Percentiles rank a stretch among this genome's conserved stretches.
phyloP scores from a whole-genome alignment of 345 rosid genomes.

The Citrus mangshanensis region DNA sequence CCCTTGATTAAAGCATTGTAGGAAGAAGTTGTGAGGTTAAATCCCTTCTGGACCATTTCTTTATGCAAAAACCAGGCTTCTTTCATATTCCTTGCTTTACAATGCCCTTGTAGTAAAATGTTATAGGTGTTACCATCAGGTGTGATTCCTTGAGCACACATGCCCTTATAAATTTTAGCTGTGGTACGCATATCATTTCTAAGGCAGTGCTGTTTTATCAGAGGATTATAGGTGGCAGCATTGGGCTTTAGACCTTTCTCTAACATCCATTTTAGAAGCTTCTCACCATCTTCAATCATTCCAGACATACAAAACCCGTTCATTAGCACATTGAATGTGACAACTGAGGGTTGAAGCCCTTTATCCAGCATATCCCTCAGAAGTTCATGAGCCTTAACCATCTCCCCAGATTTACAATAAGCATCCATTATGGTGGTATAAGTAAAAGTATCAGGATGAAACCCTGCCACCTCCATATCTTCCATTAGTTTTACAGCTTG shows the following conservation, averaged over 20 bases:
- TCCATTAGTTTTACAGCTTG: conserved; percentile 71
- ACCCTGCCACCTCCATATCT: conserved; percentile 62
- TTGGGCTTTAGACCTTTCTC: conserved; percentile 75
- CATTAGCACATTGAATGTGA: conserved; percentile 88
- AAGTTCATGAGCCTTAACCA: conserved; percentile 61
- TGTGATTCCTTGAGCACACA: conserved; percentile 58
- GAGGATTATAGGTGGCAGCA: conserved; percentile 72
- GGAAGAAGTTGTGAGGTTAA: conserved; percentile 46
- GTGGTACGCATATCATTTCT: conserved; percentile 52
- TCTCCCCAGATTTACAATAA: conserved; percentile 69
- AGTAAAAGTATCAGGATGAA: conserved; percentile 63
- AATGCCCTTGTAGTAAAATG: conserved; percentile 79
- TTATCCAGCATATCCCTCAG: conserved; percentile 68
- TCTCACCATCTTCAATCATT: conserved; percentile 77
- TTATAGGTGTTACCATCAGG: conserved; percentile 81
- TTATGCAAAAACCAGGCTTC: conserved; percentile 81
- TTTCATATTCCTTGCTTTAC: conserved; percentile 97
- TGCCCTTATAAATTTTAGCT: conserved; percentile 45
- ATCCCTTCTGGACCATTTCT: conserved; percentile 72
- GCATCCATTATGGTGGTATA: conserved; percentile 87
- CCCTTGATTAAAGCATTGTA: conserved; percentile 75
- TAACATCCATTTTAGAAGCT: conserved; percentile 81
- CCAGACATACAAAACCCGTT: conserved; percentile 85
- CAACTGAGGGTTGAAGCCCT: conserved; percentile 69
- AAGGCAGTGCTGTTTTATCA: conserved; percentile 71